Evolutionary conservation across 106 monocot genomes (phyloP).

Genomic region (Acanthochlamys bracteata): DNA sequence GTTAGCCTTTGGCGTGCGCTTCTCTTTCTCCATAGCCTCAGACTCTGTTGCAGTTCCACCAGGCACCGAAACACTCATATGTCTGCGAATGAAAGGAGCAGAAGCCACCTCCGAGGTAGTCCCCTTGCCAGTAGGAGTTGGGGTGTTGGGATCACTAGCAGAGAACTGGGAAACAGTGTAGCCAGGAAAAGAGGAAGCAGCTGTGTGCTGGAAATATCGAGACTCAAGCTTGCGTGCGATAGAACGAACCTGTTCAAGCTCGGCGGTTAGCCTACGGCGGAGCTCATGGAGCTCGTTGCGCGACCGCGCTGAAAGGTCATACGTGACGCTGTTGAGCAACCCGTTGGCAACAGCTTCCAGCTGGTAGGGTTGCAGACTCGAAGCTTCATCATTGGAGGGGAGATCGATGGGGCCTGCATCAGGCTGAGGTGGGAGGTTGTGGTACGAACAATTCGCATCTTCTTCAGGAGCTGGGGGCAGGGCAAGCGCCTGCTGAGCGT

Average conservation of each 20-base stretch:
- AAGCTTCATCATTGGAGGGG: slow-evolving; percentile 42
- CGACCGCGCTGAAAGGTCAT: slow-evolving; percentile 34
- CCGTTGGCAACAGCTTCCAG: slow-evolving; percentile 12
- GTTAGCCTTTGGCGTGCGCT: slow-evolving; percentile 85
- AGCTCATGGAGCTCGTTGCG: slow-evolving; percentile 54
- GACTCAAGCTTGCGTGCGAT: slow-evolving; percentile 34
- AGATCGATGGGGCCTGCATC: slow-evolving; percentile 1
- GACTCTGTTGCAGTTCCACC: slow-evolving; percentile 16
- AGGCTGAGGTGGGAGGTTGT: slow-evolving; percentile 3
- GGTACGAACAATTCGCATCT: not conserved
- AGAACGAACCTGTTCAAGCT: slow-evolving; percentile 72
- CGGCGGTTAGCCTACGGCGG: slow-evolving; percentile 36
- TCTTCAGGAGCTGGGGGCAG: slow-evolving; percentile 12
- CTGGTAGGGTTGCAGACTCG: slow-evolving; percentile 34
- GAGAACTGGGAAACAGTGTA: slow-evolving; percentile 52
- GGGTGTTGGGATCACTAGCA: slow-evolving; percentile 26
- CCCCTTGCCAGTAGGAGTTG: slow-evolving; percentile 8
- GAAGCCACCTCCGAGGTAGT: slow-evolving; percentile 14
- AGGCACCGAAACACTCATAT: slow-evolving; percentile 29
- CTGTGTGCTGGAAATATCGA: slow-evolving; percentile 16
- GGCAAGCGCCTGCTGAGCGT: slow-evolving; percentile 17
- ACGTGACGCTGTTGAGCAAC: slow-evolving; percentile 19
- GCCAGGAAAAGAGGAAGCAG: slow-evolving; percentile 6
- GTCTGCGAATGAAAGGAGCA: slow-evolving; percentile 16
- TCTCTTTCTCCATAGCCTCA: slow-evolving; percentile 58